Base-by-base conservation (phyloP, 1,139 yeast genomes). In the Candida labiduridarum region DNA sequence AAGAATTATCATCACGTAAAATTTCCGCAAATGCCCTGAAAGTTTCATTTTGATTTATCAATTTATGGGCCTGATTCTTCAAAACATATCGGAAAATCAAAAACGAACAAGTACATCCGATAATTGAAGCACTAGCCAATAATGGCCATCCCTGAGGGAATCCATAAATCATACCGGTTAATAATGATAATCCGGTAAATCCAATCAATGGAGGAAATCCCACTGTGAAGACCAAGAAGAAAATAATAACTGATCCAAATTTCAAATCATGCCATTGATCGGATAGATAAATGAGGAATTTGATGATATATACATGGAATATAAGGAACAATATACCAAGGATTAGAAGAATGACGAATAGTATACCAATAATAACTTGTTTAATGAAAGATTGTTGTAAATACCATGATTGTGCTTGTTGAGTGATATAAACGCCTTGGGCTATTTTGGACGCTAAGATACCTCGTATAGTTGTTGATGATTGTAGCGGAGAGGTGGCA, bases 161-260 rank as follows among this genome's bases (percentile, higher is more conserved):
- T 2, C 98, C 98, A 64, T 87, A 94, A 27, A 87, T 80, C 82
- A 90, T 84, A 1, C 98, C 99, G 9, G 85, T 74, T 12, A 89
- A 66, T 52, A 89, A 77, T 16, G 87, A 79, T 36, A 89, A 69
- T 11, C 87, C 78, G 3, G 94, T 79, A 67, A 86, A 92, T 1
- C 99, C 99, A 45, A 91, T 68, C 57, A 92, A 58, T 1, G 98
- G 99, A 2, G 99, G 99, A 73, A 94, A 91, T 0, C 79, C 78
- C 34, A 76, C 79, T 9, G 71, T 55, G 56, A 76, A 76, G 10
- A 76, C 62, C 53, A 75, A 62, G 5, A 68, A 27, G 54, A 85
- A 80, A 54, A 92, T 68, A 0, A 88, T 62, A 2, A 80, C 56
- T 35, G 79, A 73, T 0, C 95, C 94, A 51, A 67, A 70, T 53